Evolutionary conservation across 2,329 filamentous ascomycete genomes (phyloP).

Genomic region (Colletotrichum scovillei): DNA sequence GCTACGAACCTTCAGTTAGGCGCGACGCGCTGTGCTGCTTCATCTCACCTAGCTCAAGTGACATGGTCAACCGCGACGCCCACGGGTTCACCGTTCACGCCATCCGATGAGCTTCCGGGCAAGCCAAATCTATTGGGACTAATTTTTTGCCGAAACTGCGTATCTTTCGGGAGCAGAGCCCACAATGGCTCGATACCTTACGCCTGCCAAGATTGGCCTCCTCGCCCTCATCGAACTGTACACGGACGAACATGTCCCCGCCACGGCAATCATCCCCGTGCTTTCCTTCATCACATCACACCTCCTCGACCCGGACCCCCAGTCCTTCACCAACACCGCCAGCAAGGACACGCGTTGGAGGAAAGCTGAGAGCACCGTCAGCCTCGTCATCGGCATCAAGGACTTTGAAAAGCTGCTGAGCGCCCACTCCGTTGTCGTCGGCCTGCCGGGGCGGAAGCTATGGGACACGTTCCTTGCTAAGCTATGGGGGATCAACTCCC

Average conservation of each 20-base stretch:
- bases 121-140: background rate
- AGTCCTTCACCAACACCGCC: conserved; percentile 42
- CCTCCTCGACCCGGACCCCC: conserved; percentile 63
- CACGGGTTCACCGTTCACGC: background rate
- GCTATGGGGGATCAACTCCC: conserved; percentile 85
- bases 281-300: conserved; percentile 83
- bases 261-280: conserved; percentile 77
- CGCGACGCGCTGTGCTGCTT: conserved; percentile 9
- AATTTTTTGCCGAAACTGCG: too few relatives aligned
- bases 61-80: conserved; percentile 14
- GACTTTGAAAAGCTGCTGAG: conserved; percentile 70
- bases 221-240: conserved; percentile 87
- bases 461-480: conserved; percentile 87
- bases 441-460: conserved; percentile 80
- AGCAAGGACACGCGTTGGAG: conserved; percentile 53
- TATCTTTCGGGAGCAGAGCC: background rate
- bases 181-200: conserved; percentile 83
- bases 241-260: conserved; percentile 75
- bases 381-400: conserved; percentile 65
- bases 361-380: conserved; percentile 61
- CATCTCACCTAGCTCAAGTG: background rate
- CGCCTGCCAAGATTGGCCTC: conserved; percentile 87
- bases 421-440: conserved; percentile 62
- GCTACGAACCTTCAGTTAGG: background rate
- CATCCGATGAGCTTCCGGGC: background rate